Evolutionary conservation across 352 stramenopile species (phyloP), one percentile per base, ranked within the genome.

Genomic region (Phytophthora sojae): DNA sequence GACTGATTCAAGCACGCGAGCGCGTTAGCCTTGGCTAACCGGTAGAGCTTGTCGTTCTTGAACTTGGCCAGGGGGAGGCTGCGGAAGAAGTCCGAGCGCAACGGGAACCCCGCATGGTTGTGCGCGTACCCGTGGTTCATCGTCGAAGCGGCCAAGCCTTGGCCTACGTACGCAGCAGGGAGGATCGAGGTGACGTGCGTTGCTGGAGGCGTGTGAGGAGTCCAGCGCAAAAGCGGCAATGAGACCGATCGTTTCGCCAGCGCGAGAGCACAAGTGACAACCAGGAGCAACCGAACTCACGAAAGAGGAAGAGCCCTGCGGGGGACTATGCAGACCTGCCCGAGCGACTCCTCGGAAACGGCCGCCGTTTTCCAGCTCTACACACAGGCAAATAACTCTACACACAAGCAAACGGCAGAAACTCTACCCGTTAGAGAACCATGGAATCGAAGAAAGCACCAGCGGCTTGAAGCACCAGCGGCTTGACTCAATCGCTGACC

Each of bases 41-140:
- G 51, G 53, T 88, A 88, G 30, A 93, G 80, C 67, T 80, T 65
- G 32, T 88, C 76, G 30, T 82, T 81, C 63, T 88, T 86, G 53
- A 86, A 81, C 32, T 83, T 80, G 50, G 65, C 75, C 21, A 95
- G 73, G 55, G 88, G 74, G 23, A 90, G 76, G 63, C 80, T 86
- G 32, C 85, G 88, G 64, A 95, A 95, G 61, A 91, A 93, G 61
- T 89, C 84, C 60, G 82, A 64, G 15, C 88, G 84, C 62, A 95
- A 60, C 49, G 88, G 85, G 72, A 95, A 92, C 7, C 77, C 77
- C 37, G 54, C 61, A 39, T 70, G 59, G 53, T 29, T 64, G 59
- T 67, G 45, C 17, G 45, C 23, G 39, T 63, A 61, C 39, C 63
- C 53, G 54, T 71, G 66, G 32, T 66, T 77, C 71, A 77, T 77